Base-by-base conservation (phyloP, 2,329 filamentous ascomycete species). In the Coccinonectria pachysandricola region DNA sequence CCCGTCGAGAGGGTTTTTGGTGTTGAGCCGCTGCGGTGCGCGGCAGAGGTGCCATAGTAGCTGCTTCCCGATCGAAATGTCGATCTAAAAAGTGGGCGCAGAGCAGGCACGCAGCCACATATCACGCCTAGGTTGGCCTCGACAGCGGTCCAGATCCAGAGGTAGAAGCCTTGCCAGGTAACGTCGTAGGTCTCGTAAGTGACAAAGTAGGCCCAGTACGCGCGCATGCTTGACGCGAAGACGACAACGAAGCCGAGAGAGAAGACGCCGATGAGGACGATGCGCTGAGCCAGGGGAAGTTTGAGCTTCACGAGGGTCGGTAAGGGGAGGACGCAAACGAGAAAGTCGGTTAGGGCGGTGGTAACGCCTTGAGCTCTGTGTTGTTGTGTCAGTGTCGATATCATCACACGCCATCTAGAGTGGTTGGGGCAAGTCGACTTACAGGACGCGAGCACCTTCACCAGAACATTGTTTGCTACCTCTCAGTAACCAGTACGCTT, bases 131-230 rank as follows among this genome's bases (percentile, higher is more conserved):
- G 34, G 24, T 60, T 57, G 2, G 52, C 54, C 31, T 60, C 57
- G 12, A 59, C 48, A 3, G 57, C 53, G 1, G 56, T 57, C 56
- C 57, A 60, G 15, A 57, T 53, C 57, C 57, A 60, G 11, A 60
- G 40, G 9, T 55, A 37, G 23, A 55, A 55, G 1, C 56, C 54
- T 6, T 57, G 37, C 56, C 57, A 60, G 3, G 56, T 60, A 0
- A 59, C 49, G 32, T 60, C 57, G 37, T 54, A 59, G 2, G 53
- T 56, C 17, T 47, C 21, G 15, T 46, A 35, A 5, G 54, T 49
- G 7, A 58, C 53, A 24, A 47, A 41, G 25, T 51, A 40, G 12
- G 53, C 40, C 46, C 52, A 60, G 31, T 59, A 59, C 3, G 49
- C 46, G 3, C 57, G 46, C 43, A 59, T 44, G 16, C 46, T 45